Base-by-base conservation (phyloP, 257 asterid species). In the Solanum chaucha region DNA sequence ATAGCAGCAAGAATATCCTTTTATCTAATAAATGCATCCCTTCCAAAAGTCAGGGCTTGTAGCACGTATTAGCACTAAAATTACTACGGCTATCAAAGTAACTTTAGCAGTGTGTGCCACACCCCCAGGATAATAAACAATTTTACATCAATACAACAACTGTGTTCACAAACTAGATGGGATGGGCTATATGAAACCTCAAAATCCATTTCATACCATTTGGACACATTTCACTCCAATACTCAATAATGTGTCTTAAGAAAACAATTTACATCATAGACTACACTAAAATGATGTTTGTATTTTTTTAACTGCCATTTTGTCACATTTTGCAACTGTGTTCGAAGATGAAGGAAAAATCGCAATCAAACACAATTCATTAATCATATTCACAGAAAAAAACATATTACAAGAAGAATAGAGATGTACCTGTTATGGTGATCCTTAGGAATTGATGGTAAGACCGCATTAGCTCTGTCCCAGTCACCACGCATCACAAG, bases 401-500 rank as follows among this genome's bases (percentile, higher is more conserved):
- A 26, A 24, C 65, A 41, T 78, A 44, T 44, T 48, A 48, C 26
- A 48, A 48, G 41, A 78, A 78, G 65, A 81, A 34, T 8, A 48
- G 36, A 46, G 55, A 86, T 34, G 26, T 55, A 95, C 99, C 99
- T 95, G 88, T 95, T 96, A 48, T 87, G 98, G 85, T 96, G 99
- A 82, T 95, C 99, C 91, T 91, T 94, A 8, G 99, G 99, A 84
- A 96, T 95, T 74, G 98, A 93, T 86, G 97, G 93, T 87, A 96
- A 90, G 89, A 96, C 90, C 70, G 92, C 93, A 92, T 87, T 96
- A 78, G 99, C 98, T 92, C 98, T 93, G 85, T 93, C 98, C 71
- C 94, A 91, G 87, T 96, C 99, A 88, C 97, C 99, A 73, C 99
- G 98, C 98, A 96, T 95, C 85, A 96, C 96, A 77, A 96, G 97